Evolutionary conservation across 2,329 filamentous ascomycete species (phyloP), one percentile per base, ranked within the genome.

Genomic region (Clonostachys sp.): DNA sequence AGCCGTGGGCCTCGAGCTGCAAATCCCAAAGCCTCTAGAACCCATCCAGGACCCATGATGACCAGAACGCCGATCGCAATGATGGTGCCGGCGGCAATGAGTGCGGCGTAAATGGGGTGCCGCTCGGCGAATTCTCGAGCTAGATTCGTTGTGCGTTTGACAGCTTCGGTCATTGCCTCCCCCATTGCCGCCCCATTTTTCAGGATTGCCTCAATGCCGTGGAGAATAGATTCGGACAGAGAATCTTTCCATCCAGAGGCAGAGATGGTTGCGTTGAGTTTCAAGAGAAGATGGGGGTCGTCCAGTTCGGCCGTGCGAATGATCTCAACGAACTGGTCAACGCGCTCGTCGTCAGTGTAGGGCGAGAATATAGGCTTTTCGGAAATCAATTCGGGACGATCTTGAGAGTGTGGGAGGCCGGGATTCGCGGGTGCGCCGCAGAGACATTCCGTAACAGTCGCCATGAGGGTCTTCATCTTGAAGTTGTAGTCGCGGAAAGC

Each of bases 1-100:
- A 50, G 5, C 16, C 50, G 43, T 2, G 53, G 56, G 0, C 57
- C 57, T 2, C 17, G 45, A 2, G 24, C 5, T 3, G 50, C 49
- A 12, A 60, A 60, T 1, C 57, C 57, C 2, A 60, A 35, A 3
- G 53, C 51, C 9, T 53, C 48, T 45, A 60, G 14, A 10, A 56
- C 47, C 56, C 56, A 58, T 7, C 42, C 13, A 0, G 57, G 51
- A 2, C 51, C 51, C 38, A 57, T 47, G 16, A 49, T 48, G 7
- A 48, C 51, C 13, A 60, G 38, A 3, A 58, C 34, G 2, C 48
- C 57, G 10, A 60, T 36, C 10, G 51, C 51, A 5, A 57, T 41
- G 4, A 60, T 34, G 0, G 51, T 53, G 3, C 51, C 50, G 1
- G 45, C 55, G 1, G 51, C 46, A 20, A 60, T 55, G 8, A 60